Percentiles rank a stretch among this genome's conserved stretches.
These are phyloP conservation scores for Spirogloea muscicola DNA, from an alignment of 139 green algal species.

Conservation along the genomic window DNA sequence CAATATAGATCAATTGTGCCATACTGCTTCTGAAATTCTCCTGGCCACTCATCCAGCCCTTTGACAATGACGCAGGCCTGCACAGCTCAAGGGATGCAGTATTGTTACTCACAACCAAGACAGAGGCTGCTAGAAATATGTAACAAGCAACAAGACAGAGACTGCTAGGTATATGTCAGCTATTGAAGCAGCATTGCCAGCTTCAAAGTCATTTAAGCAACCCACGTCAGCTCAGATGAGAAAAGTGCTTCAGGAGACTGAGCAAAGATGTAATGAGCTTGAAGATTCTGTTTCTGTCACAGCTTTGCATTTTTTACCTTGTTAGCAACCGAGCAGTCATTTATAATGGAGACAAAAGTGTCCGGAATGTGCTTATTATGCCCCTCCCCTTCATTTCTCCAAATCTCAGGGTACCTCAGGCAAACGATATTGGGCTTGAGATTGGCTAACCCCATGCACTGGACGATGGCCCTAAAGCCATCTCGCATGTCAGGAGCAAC, in stretches of 20 bases:
- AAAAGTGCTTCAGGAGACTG: no score
- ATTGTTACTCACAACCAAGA: no score
- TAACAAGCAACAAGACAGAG: no score
- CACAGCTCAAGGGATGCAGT: no score
- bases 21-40: constrained; percentile 48
- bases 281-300: no score
- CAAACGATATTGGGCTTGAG: constrained; percentile 54
- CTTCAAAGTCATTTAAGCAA: no score
- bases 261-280: no score
- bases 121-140: no score
- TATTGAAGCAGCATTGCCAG: no score
- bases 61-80: constrained; percentile 50
- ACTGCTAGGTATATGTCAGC: no score
- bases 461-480: constrained; percentile 42
- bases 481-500: constrained; percentile 28
- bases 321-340: constrained; percentile 46
- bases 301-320: no score
- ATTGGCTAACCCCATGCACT: constrained; percentile 46
- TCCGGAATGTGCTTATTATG: constrained; percentile 17
- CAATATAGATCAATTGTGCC: constrained; percentile 50
- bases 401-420: constrained; percentile 48
- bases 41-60: constrained; percentile 44
- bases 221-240: no score
- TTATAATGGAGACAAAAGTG: constrained; percentile 45
- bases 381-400: constrained; percentile 12